phyloP scores from a whole-genome alignment of 805 yeast species.

The Diddensiella santjacobensis region DNA sequence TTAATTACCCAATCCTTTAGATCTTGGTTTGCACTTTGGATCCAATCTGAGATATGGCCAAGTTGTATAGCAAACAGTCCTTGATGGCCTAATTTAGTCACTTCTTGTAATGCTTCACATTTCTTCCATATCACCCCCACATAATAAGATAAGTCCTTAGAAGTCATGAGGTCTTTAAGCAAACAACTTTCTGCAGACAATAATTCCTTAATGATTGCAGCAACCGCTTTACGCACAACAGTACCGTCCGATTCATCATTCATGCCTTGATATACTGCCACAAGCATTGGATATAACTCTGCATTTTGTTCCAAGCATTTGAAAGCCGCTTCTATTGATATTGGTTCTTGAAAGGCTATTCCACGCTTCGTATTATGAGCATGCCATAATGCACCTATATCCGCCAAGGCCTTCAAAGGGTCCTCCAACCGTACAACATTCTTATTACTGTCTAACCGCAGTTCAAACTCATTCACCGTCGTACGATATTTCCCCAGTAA shows the following conservation, averaged over 20 bases:
- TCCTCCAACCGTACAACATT: constrained; percentile 28
- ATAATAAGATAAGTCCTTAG: neutral
- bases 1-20: constrained; percentile 65
- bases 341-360: constrained; percentile 60
- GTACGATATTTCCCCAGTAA: no score
- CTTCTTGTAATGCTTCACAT: constrained; percentile 11
- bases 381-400: constrained; percentile 54
- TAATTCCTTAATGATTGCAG: constrained; percentile 21
- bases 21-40: constrained; percentile 64
- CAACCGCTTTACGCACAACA: constrained; percentile 24
- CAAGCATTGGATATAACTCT: constrained; percentile 41
- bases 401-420: constrained; percentile 56
- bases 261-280: constrained; percentile 45
- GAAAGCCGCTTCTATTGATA: constrained; percentile 46
- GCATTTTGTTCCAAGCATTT: constrained; percentile 46
- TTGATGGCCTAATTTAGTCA: constrained; percentile 48
- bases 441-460: no score
- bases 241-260: constrained; percentile 33
- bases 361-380: constrained; percentile 81
- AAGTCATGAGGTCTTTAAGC: neutral
- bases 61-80: constrained; percentile 50
- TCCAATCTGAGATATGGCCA: constrained; percentile 41
- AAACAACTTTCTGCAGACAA: constrained; percentile 20
- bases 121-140: neutral
- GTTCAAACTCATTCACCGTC: no score